Evolutionary conservation across 78 protist species (phyloP).

Genomic region (Dictyostelium discoideum): dicty_2.7 NC_007090.3:441501-442000

Average conservation of each 20-base stretch:
- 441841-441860: slow-evolving; percentile 66
- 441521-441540: neutral
- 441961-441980: slow-evolving; percentile 25
- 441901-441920: slow-evolving; percentile 68
- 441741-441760: neutral
- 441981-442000: neutral
- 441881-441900: slow-evolving; percentile 55
- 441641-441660: no score
- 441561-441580: neutral
- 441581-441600: neutral
- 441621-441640: no score
- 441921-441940: slow-evolving; percentile 67
- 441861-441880: slow-evolving; percentile 68
- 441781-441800: neutral
- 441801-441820: slow-evolving; percentile 78
- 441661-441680: no score
- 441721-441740: no score
- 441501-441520: no score
- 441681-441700: no score
- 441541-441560: neutral
- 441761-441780: neutral
- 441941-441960: slow-evolving; percentile 41
- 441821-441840: slow-evolving; percentile 62
- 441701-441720: no score
- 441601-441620: neutral